Base-by-base conservation (phyloP, 352 stramenopile genomes). In the Discostella stelligera region DNA sequence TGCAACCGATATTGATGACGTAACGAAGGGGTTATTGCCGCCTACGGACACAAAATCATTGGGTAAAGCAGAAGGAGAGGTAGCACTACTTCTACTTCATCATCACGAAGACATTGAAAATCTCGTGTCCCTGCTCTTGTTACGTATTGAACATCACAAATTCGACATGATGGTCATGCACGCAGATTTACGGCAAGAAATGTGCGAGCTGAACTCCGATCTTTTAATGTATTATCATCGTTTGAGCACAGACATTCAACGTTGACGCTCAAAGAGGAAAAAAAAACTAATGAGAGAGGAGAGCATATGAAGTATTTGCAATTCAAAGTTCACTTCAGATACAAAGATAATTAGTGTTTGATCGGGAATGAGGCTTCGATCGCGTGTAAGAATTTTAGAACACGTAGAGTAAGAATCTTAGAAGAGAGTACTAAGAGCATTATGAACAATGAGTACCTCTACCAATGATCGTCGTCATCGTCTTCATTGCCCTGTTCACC, bases 401-500 rank as follows among this genome's bases (percentile, higher is more conserved):
- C 27, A 32, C 2, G 27, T 32, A 32, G 27, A 32, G 27, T 6
- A 32, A 32, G 2, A 32, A 32, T 32, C 27, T 32, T 2, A 32
- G 27, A 5, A 32, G 27, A 32, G 32, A 41, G 9, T 41, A 41
- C 32, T 41, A 3, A 10, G 37, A 13, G 13, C 4, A 44, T 44
- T 44, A 10, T 44, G 37, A 44, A 3, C 11, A 44, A 44, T 9
- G 4, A 41, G 3, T 9, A 9, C 7, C 7, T 53, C 60, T 75
- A 76, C 66, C 66, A 75, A 59, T 59, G 30, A 66, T 72, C 37
- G 37, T 8, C 37, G 7, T 79, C 69, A 8, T 44, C 37, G 7
- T 44, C 37, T 13, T 77, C 64, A 21, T 81, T 66, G 41, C 77
- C 74, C 55, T 74, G 61, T 46, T 66, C 52, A 54, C 55, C 61